Evolutionary conservation across 345 rosid species (phyloP), one percentile per base, ranked within the genome.

Genomic region (Viola odorata): DNA sequence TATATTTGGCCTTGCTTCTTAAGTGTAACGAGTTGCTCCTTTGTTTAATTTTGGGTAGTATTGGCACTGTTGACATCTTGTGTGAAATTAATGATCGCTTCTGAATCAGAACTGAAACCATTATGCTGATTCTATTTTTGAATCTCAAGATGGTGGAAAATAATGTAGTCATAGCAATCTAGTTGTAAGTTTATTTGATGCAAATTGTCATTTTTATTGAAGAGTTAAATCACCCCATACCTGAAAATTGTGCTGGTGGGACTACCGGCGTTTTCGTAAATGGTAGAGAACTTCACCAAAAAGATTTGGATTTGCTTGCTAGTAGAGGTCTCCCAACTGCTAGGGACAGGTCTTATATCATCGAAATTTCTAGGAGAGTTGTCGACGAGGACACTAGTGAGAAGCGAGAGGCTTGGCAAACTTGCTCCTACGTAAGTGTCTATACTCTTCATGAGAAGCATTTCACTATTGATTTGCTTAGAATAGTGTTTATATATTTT

Each of bases 391-490:
- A 94, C 51, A 83, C 96, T 3, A 86, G 92, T 42, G 89, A 88
- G 81, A 96, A 88, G 78, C 87, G 85, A 83, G 54, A 65, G 89
- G 73, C 96, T 94, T 11, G 97, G 96, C 57, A 90, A 80, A 77
- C 97, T 90, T 45, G 99, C 97, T 51, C 99, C 97, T 4, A 94
- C 97, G 99, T 94, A 75, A 84, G 96, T 68, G 4, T 60, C 52
- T 45, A 56, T 41, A 16, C 32, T 53, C 56, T 41, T 8, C 45
- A 23, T 23, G 32, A 23, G 32, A 23, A 23, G 32, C 32, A 23
- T 23, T 23, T 23, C 32, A 23, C n/a, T n/a, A n/a, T 23, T 23
- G 32, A 23, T 23, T 23, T 23, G 32, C 32, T 23, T 23, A 23
- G 32, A 23, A 23, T 23, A 23, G 32, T 23, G 32, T 23, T 23